Conservation (phyloP, 2,329 filamentous ascomycete species). For the Aspergillus alliaceus region DNA sequence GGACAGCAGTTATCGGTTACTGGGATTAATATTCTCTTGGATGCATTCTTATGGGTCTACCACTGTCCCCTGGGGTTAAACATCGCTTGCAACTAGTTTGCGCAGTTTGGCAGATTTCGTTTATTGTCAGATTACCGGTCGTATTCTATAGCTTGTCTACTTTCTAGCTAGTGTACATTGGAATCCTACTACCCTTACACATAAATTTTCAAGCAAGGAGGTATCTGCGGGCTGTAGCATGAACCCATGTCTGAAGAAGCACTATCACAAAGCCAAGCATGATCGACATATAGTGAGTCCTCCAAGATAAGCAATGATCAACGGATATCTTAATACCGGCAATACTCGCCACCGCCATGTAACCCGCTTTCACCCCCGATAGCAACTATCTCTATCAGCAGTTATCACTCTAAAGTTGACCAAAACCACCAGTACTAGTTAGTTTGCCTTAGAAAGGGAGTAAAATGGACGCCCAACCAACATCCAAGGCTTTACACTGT, state of each 20-base stretch:
- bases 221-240: background rate
- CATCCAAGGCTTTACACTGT: constrained; percentile 20
- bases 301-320: background rate
- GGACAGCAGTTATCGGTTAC: background rate
- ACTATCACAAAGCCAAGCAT: background rate
- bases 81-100: background rate
- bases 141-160: background rate
- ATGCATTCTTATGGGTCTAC: background rate
- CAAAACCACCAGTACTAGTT: constrained; percentile 6
- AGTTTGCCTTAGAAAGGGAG: background rate
- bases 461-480: constrained; percentile 36
- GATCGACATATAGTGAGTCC: background rate
- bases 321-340: constrained; percentile 10
- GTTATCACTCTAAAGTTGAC: background rate
- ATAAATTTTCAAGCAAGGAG: background rate
- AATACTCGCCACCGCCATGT: constrained; percentile 12
- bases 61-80: background rate
- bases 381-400: background rate
- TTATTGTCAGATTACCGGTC: background rate
- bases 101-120: background rate
- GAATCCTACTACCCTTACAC: background rate
- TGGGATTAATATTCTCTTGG: background rate
- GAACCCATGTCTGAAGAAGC: background rate
- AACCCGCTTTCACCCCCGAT: constrained; percentile 14
- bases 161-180: background rate